These are phyloP conservation scores for Microglena sp. DNA, from an alignment of 139 green algal species.

Conservation along the genomic window DNA sequence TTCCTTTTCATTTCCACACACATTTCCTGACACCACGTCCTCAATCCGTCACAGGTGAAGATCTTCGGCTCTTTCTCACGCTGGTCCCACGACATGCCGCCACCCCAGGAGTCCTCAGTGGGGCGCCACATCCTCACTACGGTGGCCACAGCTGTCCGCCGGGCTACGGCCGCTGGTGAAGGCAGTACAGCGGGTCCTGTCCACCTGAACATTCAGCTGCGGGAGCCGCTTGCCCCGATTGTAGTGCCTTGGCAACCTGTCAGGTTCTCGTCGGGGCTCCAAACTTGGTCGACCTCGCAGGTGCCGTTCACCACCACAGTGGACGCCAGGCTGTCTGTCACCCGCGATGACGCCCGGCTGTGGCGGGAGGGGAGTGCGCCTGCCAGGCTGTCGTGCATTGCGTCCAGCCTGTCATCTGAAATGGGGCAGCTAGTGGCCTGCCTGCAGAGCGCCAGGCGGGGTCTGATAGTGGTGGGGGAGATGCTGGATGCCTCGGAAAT, in stretches of 20 bases:
- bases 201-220: slow-evolving; percentile 82
- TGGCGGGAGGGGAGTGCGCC: too few relatives aligned
- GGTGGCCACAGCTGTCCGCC: slow-evolving; percentile 50
- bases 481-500: slow-evolving; percentile 39
- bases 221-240: slow-evolving; percentile 81
- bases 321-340: too few relatives aligned
- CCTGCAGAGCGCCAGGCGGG: slow-evolving; percentile 24
- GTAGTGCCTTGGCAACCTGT: slow-evolving; percentile 16
- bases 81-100: slow-evolving; percentile 66
- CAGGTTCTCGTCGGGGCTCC: slow-evolving; percentile 43
- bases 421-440: slow-evolving; percentile 16
- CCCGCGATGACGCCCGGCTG: too few relatives aligned
- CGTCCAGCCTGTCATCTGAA: too few relatives aligned
- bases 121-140: slow-evolving; percentile 57
- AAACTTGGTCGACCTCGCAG: slow-evolving; percentile 39
- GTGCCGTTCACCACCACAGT: slow-evolving; percentile 17
- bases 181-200: slow-evolving; percentile 68
- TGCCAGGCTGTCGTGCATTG: too few relatives aligned
- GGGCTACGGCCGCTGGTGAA: neutral
- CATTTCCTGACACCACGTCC: neutral
- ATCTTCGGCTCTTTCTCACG: slow-evolving; percentile 86
- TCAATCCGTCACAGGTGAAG: slow-evolving; percentile 55
- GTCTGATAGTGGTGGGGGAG: slow-evolving; percentile 77
- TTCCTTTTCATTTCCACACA: neutral
- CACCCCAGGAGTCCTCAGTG: slow-evolving; percentile 43